phyloP scores from a whole-genome alignment of 2,329 filamentous ascomycete species.

The Trichoderma brevicompactum region DNA sequence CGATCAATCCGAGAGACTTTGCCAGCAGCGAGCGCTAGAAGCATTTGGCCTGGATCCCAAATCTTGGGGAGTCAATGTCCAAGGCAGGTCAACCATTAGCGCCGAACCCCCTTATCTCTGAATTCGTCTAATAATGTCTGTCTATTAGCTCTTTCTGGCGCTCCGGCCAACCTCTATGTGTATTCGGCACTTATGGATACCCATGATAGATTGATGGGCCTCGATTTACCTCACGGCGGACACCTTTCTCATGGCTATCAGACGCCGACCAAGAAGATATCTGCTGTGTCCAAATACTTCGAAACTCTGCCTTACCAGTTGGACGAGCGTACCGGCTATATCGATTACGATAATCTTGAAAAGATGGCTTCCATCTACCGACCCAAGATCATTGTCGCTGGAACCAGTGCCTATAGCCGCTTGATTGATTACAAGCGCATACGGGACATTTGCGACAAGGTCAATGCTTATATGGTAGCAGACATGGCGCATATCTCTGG shows the following conservation, averaged over 20 bases:
- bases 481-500: conserved; percentile 99
- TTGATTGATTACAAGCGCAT: conserved; percentile 94
- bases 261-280: conserved; percentile 91
- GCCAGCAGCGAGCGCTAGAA: conserved; percentile 86
- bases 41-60: conserved; percentile 81
- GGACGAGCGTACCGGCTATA: conserved; percentile 86
- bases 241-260: conserved; percentile 98
- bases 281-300: conserved; percentile 98
- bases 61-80: conserved; percentile 97
- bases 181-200: conserved; percentile 92
- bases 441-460: conserved; percentile 87
- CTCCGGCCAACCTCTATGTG: conserved; percentile 81
- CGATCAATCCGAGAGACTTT: conserved; percentile 84
- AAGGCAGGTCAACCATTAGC: conserved; percentile 59
- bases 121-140: neutral
- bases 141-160: conserved; percentile 72
- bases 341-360: conserved; percentile 92
- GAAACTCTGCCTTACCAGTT: conserved; percentile 96
- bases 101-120: too few relatives aligned
- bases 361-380: conserved; percentile 86
- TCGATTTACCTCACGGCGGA: conserved; percentile 94
- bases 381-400: conserved; percentile 93
- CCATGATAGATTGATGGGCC: conserved; percentile 94
- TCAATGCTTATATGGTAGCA: conserved; percentile 88
- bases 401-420: conserved; percentile 93